Conservation (phyloP, 2,329 filamentous ascomycete species). For the Fusarium falciforme region DNA sequence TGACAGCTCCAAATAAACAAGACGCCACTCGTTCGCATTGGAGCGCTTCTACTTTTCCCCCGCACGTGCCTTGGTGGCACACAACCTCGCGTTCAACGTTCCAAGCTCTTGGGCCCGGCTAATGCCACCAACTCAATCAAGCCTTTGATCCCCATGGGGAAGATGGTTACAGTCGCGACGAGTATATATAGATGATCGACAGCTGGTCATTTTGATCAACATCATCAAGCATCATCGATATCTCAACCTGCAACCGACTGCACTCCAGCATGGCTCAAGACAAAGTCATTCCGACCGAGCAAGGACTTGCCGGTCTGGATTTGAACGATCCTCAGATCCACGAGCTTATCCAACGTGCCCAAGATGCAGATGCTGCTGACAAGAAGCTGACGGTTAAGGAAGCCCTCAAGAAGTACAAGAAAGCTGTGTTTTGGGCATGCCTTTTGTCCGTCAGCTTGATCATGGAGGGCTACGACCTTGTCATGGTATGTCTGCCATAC, state of each 20-base stretch:
- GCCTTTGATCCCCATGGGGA: constrained; percentile 4
- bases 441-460: constrained; percentile 1
- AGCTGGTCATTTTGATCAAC: not conserved
- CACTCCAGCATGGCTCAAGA: not conserved
- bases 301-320: not conserved
- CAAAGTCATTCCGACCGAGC: constrained; percentile 1
- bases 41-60: not conserved
- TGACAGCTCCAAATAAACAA: not conserved
- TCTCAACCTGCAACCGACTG: not conserved
- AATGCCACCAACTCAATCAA: not conserved
- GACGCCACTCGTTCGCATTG: not conserved
- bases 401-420: constrained; percentile 9
- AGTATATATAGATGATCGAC: not conserved
- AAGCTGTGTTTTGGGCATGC: constrained; percentile 1
- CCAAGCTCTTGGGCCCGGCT: not conserved
- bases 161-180: not conserved
- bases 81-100: not conserved
- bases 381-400: not conserved
- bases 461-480: constrained; percentile 2
- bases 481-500: not conserved
- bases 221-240: not conserved
- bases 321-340: not conserved
- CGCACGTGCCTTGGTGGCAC: not conserved
- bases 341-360: not conserved
- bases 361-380: not conserved